Evolutionary conservation across 768 basidiomycete genomes (phyloP).

Genomic region (Tulasnella sp.): DNA sequence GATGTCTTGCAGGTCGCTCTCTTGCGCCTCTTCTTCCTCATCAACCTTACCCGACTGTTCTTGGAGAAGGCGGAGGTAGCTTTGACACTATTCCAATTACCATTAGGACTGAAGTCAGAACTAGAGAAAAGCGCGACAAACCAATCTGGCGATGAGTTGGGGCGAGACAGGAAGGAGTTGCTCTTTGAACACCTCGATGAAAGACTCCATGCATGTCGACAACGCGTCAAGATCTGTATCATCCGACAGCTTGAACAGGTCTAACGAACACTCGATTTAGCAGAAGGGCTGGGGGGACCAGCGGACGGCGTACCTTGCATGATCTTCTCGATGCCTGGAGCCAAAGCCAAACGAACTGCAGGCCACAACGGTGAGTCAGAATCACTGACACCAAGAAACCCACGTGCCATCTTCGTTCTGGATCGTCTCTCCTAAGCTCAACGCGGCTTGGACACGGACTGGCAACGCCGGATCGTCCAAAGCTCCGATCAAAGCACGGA

Average conservation of each 20-base stretch:
- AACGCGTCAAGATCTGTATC: slow-evolving; percentile 82
- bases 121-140: slow-evolving; percentile 30
- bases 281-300: no score
- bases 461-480: slow-evolving; percentile 72
- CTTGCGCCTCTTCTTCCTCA: slow-evolving; percentile 39
- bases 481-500: slow-evolving; percentile 49
- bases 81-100: slow-evolving; percentile 45
- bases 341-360: slow-evolving; percentile 53
- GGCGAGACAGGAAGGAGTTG: slow-evolving; percentile 78
- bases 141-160: slow-evolving; percentile 64
- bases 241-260: slow-evolving; percentile 79
- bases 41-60: slow-evolving; percentile 39
- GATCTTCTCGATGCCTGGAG: slow-evolving; percentile 72
- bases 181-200: slow-evolving; percentile 75
- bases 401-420: slow-evolving; percentile 48
- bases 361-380: slow-evolving; percentile 2
- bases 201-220: slow-evolving; percentile 68
- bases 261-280: no score
- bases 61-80: slow-evolving; percentile 64
- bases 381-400: background rate
- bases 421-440: slow-evolving; percentile 70
- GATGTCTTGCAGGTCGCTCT: slow-evolving; percentile 38
- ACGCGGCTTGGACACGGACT: slow-evolving; percentile 69
- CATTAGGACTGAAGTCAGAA: slow-evolving; percentile 5
- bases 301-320: slow-evolving; percentile 48